Conservation (phyloP, 345 rosid genomes). For the Eucalyptus marginata region DNA sequence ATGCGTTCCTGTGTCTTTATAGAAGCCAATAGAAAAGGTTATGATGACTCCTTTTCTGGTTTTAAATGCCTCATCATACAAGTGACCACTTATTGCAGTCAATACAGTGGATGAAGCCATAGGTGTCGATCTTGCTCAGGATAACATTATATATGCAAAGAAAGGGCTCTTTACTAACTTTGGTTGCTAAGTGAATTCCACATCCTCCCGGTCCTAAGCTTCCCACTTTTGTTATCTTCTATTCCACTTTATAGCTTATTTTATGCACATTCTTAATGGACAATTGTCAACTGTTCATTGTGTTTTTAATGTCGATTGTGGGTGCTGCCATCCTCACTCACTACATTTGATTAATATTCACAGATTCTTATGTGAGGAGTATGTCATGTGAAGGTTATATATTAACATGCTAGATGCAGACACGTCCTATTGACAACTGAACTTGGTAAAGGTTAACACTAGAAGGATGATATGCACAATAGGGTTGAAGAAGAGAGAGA, state of each 20-base stretch:
- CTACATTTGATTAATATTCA: background rate
- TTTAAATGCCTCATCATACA: background rate
- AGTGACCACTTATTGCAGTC: constrained; percentile 4
- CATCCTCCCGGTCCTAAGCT: background rate
- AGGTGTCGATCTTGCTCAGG: background rate
- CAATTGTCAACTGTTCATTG: background rate
- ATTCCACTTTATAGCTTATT: background rate
- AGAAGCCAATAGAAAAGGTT: background rate
- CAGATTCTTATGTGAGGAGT: background rate
- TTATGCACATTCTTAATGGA: background rate
- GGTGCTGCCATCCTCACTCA: background rate
- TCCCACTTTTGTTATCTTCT: background rate
- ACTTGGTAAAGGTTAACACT: background rate
- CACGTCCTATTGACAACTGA: background rate
- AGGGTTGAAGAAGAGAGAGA: background rate
- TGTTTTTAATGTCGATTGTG: background rate
- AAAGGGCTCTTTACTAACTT: background rate
- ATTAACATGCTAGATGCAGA: background rate
- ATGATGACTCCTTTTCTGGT: background rate
- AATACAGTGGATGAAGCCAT: background rate
- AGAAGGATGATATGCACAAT: background rate
- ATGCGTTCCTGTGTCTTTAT: background rate
- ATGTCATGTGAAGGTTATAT: background rate
- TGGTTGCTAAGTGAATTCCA: background rate
- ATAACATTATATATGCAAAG: background rate